Percentiles rank a stretch among this genome's conserved stretches.
phyloP scores from a whole-genome alignment of 2,329 filamentous ascomycete species.

The Onygena corvina region DNA sequence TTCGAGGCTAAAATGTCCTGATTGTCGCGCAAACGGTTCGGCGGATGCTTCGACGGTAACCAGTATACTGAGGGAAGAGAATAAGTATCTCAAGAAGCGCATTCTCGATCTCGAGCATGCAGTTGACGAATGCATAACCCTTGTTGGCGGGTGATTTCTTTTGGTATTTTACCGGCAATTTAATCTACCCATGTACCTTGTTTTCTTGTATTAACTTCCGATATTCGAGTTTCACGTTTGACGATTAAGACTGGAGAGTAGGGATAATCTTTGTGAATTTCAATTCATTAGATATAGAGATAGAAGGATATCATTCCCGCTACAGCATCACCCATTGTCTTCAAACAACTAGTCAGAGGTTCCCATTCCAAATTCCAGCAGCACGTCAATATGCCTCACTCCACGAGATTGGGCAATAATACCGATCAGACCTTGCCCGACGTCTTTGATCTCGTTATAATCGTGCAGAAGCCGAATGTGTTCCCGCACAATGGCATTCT shows the following conservation, averaged over 20 bases:
- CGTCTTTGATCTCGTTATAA: slow-evolving; percentile 61
- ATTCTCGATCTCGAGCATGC: slow-evolving; percentile 43
- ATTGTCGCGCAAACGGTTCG: slow-evolving; percentile 31
- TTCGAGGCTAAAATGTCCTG: slow-evolving; percentile 27
- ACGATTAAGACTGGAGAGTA: slow-evolving; percentile 3
- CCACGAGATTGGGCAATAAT: slow-evolving; percentile 55
- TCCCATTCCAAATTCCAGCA: slow-evolving; percentile 30
- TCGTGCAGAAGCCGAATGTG: slow-evolving; percentile 55
- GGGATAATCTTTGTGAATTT: neutral
- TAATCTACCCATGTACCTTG: neutral
- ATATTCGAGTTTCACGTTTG: slow-evolving; percentile 5
- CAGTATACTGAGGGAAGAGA: slow-evolving; percentile 44
- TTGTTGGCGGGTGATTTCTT: slow-evolving; percentile 31
- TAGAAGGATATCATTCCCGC: neutral
- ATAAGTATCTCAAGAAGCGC: slow-evolving; percentile 40
- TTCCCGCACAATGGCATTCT: slow-evolving; percentile 44
- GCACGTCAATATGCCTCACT: slow-evolving; percentile 38
- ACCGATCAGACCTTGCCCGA: slow-evolving; percentile 53
- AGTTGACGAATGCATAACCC: slow-evolving; percentile 45
- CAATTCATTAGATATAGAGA: slow-evolving; percentile 4
- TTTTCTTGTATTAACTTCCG: neutral
- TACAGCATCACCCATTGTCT: neutral
- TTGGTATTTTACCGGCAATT: neutral
- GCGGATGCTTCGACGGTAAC: slow-evolving; percentile 44
- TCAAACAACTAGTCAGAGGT: slow-evolving; percentile 25